Evolutionary conservation across 768 basidiomycete genomes (phyloP), one percentile per base, ranked within the genome.

Genomic region (Auricularia sp.): DNA sequence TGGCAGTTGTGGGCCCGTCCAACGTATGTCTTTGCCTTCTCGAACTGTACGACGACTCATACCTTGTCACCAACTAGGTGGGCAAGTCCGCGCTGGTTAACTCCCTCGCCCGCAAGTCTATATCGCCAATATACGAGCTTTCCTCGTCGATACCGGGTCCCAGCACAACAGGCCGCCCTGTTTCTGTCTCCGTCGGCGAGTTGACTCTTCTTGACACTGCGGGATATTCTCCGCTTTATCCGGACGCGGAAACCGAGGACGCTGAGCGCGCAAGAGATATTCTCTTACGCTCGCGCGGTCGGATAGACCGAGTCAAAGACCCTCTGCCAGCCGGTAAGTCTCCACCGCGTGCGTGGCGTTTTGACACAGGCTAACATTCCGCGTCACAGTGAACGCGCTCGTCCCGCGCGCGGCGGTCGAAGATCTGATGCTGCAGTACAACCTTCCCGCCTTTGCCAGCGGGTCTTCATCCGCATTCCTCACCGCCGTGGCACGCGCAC

Each of bases 351-450:
- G n/a, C 11, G 11, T 10, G 47, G 11, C 6, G 14, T 51, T 8
- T 18, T 18, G 16, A 18, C 6, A 6, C 11, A 6, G 47, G 14
- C 47, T 51, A 16, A 51, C 18, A 51, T 8, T 51, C 11, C 16
- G 63, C 10, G 14, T 16, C 51, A 24, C 67, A 90, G 92, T 90
- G 64, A 74, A 81, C 18, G 81, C 88, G 67, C 83, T 97, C 66
- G 80, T 94, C 29, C 73, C 82, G 44, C 83, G 85, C 34, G 84
- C 89, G 2, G 83, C 83, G 69, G 75, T 82, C 37, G 88, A 94
- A 71, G 94, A 96, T 73, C 79, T 97, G 51, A 94, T 95, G 90
- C 75, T 96, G n/a, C 77, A 86, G 61, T 96, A 95, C 77, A 86
- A 82, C 68, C 78, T 94, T 14, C 90, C 94, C 3, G 90, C 88